Conservation (phyloP, 805 yeast species). For the Metschnikowia dekortorum region DNA sequence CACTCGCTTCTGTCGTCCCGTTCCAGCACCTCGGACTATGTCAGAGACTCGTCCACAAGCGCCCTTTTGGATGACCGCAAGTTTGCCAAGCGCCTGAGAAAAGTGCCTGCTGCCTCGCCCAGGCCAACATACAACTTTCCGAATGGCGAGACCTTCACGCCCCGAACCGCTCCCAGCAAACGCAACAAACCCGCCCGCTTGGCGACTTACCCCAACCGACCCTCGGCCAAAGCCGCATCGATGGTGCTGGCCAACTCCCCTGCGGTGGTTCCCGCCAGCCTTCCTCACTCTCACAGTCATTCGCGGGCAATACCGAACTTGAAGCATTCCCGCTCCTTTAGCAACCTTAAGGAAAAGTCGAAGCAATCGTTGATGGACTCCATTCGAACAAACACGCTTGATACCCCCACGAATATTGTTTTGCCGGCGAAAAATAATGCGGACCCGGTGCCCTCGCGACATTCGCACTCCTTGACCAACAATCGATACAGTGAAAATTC, state of each 20-base stretch:
- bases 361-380: conserved; percentile 20
- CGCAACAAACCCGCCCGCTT: conserved; percentile 36
- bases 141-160: conserved; percentile 51
- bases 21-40: conserved; percentile 1
- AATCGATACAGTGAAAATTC: conserved; percentile 16
- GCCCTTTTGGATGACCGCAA: conserved; percentile 31
- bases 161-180: conserved; percentile 38
- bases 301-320: neutral
- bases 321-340: conserved; percentile 16
- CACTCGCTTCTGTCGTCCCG: conserved; percentile 5
- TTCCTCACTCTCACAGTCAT: neutral
- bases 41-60: conserved; percentile 30
- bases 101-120: conserved; percentile 14
- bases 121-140: conserved; percentile 40
- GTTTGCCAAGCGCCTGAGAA: conserved; percentile 36
- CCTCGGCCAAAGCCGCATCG: conserved; percentile 9
- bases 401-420: conserved; percentile 25
- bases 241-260: conserved; percentile 12
- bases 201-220: conserved; percentile 5
- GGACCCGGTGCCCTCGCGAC: conserved; percentile 2
- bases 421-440: neutral
- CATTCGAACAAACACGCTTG: conserved; percentile 21
- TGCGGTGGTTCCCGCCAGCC: neutral
- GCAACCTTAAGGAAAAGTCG: conserved; percentile 14
- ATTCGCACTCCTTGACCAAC: conserved; percentile 14